These are phyloP conservation scores for Flueggea neowawraea DNA, from an alignment of 441 rosid species.

Conservation along the genomic window DNA sequence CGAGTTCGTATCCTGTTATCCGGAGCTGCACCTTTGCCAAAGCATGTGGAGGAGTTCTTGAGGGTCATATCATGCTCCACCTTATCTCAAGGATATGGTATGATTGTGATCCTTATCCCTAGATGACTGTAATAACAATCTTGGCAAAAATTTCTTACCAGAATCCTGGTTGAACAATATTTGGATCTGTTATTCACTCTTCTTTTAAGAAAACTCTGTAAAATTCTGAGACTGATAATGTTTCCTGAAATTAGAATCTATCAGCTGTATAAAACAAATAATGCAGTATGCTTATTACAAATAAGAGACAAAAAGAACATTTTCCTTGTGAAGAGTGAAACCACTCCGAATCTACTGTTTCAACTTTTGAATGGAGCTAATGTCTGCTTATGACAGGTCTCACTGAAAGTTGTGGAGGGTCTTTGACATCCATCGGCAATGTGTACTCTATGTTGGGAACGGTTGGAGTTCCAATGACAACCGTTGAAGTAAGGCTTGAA, in stretches of 20 bases:
- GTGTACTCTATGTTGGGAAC: conserved; percentile 85
- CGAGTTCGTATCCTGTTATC: conserved; percentile 67
- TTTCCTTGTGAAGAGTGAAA: no score
- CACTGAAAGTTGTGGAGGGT: conserved; percentile 89
- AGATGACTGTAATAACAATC: no score
- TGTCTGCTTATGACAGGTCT: conserved; percentile 46
- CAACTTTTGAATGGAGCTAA: not conserved
- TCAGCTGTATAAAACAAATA: no score
- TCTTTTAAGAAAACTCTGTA: no score
- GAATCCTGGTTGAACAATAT: no score
- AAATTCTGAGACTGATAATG: no score
- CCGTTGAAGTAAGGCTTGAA: conserved; percentile 91
- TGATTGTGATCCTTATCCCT: conserved; percentile 3
- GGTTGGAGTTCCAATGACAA: conserved; percentile 85
- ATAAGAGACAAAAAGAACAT: no score
- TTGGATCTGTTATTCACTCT: no score
- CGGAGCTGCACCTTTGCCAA: conserved; percentile 95
- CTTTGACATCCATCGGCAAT: conserved; percentile 71
- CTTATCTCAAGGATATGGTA: conserved; percentile 94
- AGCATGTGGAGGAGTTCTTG: conserved; percentile 85
- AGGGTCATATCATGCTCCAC: conserved; percentile 76
- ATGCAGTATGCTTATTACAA: no score
- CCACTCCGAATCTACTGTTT: not conserved
- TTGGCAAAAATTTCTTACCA: no score
- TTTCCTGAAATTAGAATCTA: no score